Percentiles rank a stretch among this genome's conserved stretches.
Evolutionary conservation across 2,329 filamentous ascomycete genomes (phyloP).

Genomic region (Colletotrichum trifolii): DNA sequence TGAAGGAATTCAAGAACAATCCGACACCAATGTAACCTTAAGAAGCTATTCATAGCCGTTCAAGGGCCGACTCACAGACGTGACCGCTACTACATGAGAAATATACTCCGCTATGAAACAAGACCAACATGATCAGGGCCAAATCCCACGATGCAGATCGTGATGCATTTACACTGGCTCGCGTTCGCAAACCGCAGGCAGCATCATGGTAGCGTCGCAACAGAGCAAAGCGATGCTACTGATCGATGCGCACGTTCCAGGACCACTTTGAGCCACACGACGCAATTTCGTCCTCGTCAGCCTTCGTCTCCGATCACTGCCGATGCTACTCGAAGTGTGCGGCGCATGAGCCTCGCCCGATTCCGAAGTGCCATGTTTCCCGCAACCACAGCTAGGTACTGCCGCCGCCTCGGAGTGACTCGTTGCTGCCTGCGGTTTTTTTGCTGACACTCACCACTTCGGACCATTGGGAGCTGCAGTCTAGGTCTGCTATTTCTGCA

Average conservation of each 20-base stretch:
- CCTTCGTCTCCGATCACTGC: constrained; percentile 1
- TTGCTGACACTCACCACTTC: constrained; percentile 22
- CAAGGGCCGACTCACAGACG: too few species aligned
- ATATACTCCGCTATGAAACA: too few species aligned
- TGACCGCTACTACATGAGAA: too few species aligned
- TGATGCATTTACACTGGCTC: too few species aligned
- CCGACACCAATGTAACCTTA: constrained; percentile 27
- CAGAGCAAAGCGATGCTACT: too few species aligned
- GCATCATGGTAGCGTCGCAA: too few species aligned
- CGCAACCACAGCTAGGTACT: constrained; percentile 25
- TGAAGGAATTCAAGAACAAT: constrained; percentile 15
- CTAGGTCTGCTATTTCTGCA: too few species aligned
- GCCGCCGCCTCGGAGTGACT: constrained; percentile 17
- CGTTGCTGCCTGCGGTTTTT: constrained; percentile 26
- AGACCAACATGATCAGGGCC: too few species aligned
- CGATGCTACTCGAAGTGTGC: constrained; percentile 4
- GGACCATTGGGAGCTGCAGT: background rate
- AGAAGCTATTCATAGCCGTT: constrained; percentile 28
- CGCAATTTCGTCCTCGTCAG: constrained; percentile 4
- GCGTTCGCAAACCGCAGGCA: too few species aligned
- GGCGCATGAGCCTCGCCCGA: constrained; percentile 1
- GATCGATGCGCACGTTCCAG: too few species aligned
- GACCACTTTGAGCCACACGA: constrained; percentile 9
- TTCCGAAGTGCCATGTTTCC: background rate
- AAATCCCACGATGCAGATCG: too few species aligned